Base-by-base conservation (phyloP, 108 stramenopile species). In the Fistulifera pelliculosa region DNA sequence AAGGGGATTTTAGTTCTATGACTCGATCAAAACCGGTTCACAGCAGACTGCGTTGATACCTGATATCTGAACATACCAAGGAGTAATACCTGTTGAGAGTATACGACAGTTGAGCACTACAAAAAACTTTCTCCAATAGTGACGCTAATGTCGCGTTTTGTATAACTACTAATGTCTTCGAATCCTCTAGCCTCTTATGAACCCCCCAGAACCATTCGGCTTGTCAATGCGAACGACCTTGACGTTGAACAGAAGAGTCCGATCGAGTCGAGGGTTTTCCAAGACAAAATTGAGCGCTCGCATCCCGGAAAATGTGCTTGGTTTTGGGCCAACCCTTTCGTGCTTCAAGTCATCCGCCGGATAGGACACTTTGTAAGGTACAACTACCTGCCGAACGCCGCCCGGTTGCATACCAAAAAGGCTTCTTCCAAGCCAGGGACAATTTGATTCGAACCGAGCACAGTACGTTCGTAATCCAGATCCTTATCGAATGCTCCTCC, bases 401-500 rank as follows among this genome's bases (percentile, higher is more conserved):
- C 93, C 93, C 17, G 75, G 69, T 43, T 85, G 78, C 89, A 96
- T 87, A 18, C 65, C 63, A 24, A 35, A 4, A 96, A 44, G 13
- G 83, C 93, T 31, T 65, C 68, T 52, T 96, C 93, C 28, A 96
- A 48, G 19, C 85, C 95, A 8, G 70, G 65, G 31, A 96, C 74
- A 31, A 93, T 41, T 1, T 65, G 58, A 1, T 83, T 72, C 1
- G 66, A 67, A 0, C 94, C 93, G 2, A 96, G 14, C 1, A 88
- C 78, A 27, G 85, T 83, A 13, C 95, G 83, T 15, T 57, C 69
- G 50, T 79, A 90, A 44, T 88, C 85, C 39, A 82, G 23, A 35
- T 92, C 90, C 38, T 88, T 87, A 59, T 92, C 93, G 66, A 96
- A 96, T 39, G 90, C 95, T 22, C 95, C 95, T 0, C 85, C 85